Conservation (phyloP, 2,329 filamentous ascomycete genomes). For the Phaeosphaeriaceae sp. region DNA sequence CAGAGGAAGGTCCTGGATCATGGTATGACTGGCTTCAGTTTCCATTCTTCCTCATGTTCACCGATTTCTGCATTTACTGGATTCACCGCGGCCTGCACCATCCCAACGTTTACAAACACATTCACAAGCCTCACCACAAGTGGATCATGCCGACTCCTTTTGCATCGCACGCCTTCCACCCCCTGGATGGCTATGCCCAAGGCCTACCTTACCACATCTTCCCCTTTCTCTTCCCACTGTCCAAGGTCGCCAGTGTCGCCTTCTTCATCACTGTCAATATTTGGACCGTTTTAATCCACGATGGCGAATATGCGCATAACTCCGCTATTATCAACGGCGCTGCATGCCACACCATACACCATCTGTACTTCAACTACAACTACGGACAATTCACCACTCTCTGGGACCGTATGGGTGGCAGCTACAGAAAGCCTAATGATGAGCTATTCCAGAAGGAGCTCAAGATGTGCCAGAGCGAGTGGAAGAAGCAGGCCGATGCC, state of each 20-base stretch:
- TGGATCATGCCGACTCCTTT: constrained; percentile 99
- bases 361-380: constrained; percentile 75
- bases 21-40: constrained; percentile 86
- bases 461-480: constrained; percentile 83
- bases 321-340: constrained; percentile 92
- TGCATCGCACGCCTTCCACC: constrained; percentile 93
- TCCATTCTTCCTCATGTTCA: constrained; percentile 85
- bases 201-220: constrained; percentile 91
- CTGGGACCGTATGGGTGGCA: constrained; percentile 87
- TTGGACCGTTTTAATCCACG: constrained; percentile 96
- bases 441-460: constrained; percentile 84
- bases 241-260: constrained; percentile 85
- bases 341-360: constrained; percentile 91
- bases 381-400: constrained; percentile 94
- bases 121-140: constrained; percentile 98
- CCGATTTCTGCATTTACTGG: constrained; percentile 89
- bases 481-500: constrained; percentile 76
- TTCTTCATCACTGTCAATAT: constrained; percentile 94
- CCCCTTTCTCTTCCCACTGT: constrained; percentile 89
- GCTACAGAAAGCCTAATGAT: constrained; percentile 83
- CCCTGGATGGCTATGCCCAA: constrained; percentile 87
- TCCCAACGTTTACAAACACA: constrained; percentile 78
- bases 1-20: constrained; percentile 73
- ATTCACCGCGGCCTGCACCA: constrained; percentile 88
- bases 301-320: constrained; percentile 92